Base-by-base conservation (phyloP, 805 yeast genomes). In the Novakomyces olei region DNA sequence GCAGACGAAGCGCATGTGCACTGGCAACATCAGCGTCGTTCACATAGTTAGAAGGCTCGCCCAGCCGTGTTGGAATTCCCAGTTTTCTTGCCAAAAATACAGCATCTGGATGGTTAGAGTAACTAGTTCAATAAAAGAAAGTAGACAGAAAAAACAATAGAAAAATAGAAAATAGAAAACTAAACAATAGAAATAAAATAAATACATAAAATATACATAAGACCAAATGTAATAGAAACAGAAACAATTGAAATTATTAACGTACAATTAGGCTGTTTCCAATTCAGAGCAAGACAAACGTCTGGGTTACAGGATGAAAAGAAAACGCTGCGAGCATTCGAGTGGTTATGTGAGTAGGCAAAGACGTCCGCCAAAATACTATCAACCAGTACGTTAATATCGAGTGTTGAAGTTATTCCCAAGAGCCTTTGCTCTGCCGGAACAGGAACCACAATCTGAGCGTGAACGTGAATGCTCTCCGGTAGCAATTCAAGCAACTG, bases 211-310 rank as follows among this genome's bases (percentile, higher is more conserved):
- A 49, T 43, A 48, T 46, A 50, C 28, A 61, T 55, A 7, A 72
- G 56, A 17, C 5, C 34, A 14, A n/a, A 80, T 78, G 29, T 34
- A 7, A 12, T 29, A 12, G 36, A 19, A 7, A 29, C 19, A 15
- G 16, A 34, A 10, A 43, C 69, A 72, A 65, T 83, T 67, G 35
- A 72, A 54, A 78, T 76, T 41, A 88, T 71, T 1, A 88, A 96
- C 0, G 98, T 95, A 54, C 75, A 88, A 50, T 85, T 85, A 9
- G 98, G 96, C 54, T 88, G 98, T 53, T 88, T 88, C 98, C 98
- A 88, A 53, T 88, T 88, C 43, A 88, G 55, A 29, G 80, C 76
- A 7, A 92, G 79, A 53, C 96, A 88, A n/a, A 81, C 79, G 29
- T 71, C 67, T 22, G 93, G 76, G 51, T 81, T 80, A 35, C 76